Base-by-base conservation (phyloP, 768 basidiomycete species). In the Crepidotus variabilis region DNA sequence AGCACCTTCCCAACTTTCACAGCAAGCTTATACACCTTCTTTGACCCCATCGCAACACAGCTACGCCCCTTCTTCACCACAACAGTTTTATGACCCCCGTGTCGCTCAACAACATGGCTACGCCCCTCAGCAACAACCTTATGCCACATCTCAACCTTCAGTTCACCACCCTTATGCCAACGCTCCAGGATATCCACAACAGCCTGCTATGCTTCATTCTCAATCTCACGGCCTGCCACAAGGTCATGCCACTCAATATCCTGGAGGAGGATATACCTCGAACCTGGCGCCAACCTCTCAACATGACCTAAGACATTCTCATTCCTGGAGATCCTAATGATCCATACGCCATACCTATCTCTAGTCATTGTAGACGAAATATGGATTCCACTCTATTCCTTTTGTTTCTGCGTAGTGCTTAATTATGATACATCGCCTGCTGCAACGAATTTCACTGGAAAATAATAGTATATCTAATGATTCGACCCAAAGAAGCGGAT, bases 271-370 rank as follows among this genome's bases (percentile, higher is more conserved):
- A 23, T 55, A 55, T 48, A 20, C 54, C 0, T 55, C 54, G 10
- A 36, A 22, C n/a, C n/a, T 7, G 11, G 35, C 47, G 18, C 36
- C 54, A 11, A 32, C 47, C 1, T 33, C 46, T 10, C 54, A 55
- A 45, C 54, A 49, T 5, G 47, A 55, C 18, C n/a, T 49, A 46
- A 33, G 47, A n/a, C 54, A 35, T 49, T n/a, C 46, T 45, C 32
- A 45, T 21, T 9, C 32, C 34, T 55, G 54, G 54, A 55, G 54
- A 24, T 49, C 47, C 0, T 54, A 16, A 52, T 23, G 9, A 20
- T 32, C 6, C 33, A 36, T 43, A 16, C 18, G 18, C 39, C 13
- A 43, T 43, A 16, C 39, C 39, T 5, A 43, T 14, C 18, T 43
- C 39, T 11, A 20, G 39, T 20, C 39, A 5, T 5, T 43, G 39